phyloP scores from a whole-genome alignment of 2,329 filamentous ascomycete genomes.

The Colletotrichum filicis region DNA sequence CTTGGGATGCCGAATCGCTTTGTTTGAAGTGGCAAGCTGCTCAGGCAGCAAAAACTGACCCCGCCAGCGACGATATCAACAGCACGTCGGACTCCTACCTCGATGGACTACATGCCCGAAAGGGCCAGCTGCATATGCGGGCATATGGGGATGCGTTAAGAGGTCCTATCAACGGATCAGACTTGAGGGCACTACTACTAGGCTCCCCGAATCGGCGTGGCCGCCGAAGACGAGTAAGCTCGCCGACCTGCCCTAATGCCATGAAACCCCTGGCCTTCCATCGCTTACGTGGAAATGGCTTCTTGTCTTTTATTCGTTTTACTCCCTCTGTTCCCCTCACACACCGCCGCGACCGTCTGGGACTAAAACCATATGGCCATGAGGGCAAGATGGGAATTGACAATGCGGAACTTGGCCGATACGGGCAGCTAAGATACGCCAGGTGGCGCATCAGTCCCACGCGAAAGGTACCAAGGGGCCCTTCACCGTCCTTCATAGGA shows the following conservation, averaged over 20 bases:
- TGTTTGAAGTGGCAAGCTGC: neutral
- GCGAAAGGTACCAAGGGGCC: neutral
- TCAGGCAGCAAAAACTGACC: neutral
- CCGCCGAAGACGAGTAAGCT: neutral
- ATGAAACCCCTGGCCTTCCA: neutral
- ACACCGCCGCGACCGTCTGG: neutral
- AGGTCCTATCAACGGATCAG: neutral
- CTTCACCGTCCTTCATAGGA: neutral
- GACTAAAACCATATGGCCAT: neutral
- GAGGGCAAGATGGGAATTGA: neutral
- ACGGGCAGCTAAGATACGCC: neutral
- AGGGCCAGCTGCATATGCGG: neutral
- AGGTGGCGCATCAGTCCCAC: neutral
- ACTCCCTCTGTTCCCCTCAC: neutral
- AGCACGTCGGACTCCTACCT: neutral
- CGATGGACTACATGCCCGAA: neutral
- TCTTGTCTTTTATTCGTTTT: neutral
- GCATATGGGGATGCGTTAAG: neutral
- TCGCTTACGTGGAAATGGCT: neutral
- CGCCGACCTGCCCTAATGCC: neutral
- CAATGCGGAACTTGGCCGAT: neutral
- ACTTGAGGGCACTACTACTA: neutral
- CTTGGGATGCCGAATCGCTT: neutral
- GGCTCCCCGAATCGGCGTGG: neutral
- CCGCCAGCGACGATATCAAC: neutral